Conservation (phyloP, 495 filamentous ascomycete species). For the Xylaria scruposa region DNA sequence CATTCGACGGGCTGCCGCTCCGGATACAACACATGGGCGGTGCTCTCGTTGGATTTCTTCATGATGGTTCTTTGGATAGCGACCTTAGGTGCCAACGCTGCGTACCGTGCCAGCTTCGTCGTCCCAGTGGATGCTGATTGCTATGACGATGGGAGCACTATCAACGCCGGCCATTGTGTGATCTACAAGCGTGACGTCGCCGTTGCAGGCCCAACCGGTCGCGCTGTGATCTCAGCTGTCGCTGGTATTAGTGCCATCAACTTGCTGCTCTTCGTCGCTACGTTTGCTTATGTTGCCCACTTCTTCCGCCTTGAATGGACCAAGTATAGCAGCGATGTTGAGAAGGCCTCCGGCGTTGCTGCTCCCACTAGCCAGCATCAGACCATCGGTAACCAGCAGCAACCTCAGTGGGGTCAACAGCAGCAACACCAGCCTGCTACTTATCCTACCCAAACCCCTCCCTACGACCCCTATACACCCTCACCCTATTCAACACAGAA, state of each 20-base stretch:
- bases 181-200: constrained; percentile 37
- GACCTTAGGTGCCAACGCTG: constrained; percentile 52
- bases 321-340: constrained; percentile 33
- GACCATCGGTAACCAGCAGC: constrained; percentile 18
- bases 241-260: constrained; percentile 53
- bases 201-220: constrained; percentile 36
- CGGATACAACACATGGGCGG: constrained; percentile 52
- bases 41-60: constrained; percentile 52
- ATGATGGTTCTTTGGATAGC: constrained; percentile 57
- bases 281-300: constrained; percentile 51
- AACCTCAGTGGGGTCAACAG: constrained; percentile 36
- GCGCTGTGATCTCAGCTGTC: constrained; percentile 46
- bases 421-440: constrained; percentile 31
- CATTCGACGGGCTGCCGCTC: constrained; percentile 43
- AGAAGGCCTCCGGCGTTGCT: constrained; percentile 44
- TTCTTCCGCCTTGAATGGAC: constrained; percentile 46
- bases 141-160: constrained; percentile 46
- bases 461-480: constrained; percentile 35
- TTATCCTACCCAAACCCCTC: constrained; percentile 30
- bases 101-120: constrained; percentile 47
- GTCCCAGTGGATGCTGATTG: constrained; percentile 42
- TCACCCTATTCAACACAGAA: constrained; percentile 32
- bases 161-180: constrained; percentile 47
- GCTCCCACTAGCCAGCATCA: neutral
- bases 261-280: constrained; percentile 53